Evolutionary conservation across 2,329 filamentous ascomycete genomes (phyloP).

Genomic region (Apiospora phragmitis): DNA sequence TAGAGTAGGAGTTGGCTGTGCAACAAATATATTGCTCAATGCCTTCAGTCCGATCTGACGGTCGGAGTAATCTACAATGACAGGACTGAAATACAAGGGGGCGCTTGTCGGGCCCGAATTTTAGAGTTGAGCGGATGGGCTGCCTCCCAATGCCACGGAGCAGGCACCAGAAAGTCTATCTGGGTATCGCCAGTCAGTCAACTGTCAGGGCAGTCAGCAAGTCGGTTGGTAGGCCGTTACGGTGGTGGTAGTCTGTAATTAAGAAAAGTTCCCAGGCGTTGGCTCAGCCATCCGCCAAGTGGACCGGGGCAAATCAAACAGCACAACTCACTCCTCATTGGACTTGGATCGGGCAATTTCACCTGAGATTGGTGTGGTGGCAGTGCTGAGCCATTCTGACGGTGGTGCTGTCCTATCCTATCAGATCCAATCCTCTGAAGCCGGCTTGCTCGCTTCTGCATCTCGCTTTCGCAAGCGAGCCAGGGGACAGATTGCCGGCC

Average conservation of each 20-base stretch:
- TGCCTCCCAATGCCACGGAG: not conserved
- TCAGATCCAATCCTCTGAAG: not conserved
- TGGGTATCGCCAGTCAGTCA: not conserved
- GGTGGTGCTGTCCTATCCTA: not conserved
- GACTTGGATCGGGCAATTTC: conserved; percentile 6
- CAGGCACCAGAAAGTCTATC: conserved; percentile 1
- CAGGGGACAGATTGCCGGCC: not conserved
- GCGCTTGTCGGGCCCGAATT: not conserved
- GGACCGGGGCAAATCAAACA: not conserved
- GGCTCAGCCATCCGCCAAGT: conserved; percentile 6
- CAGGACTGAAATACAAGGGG: not conserved
- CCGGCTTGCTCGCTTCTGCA: not conserved
- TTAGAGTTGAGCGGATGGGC: not conserved
- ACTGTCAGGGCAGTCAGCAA: not conserved
- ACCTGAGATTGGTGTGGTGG: conserved; percentile 1
- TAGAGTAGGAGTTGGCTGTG: not conserved
- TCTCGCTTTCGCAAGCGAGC: not conserved
- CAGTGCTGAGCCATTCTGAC: not conserved
- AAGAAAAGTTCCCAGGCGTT: not conserved
- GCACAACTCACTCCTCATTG: not conserved
- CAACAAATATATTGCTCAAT: not conserved
- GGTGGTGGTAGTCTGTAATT: not conserved
- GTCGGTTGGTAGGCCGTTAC: not conserved
- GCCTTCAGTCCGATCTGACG: not conserved
- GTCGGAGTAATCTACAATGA: not conserved